Evolutionary conservation across 495 filamentous ascomycete species (phyloP), one percentile per base, ranked within the genome.

Genomic region (Penicillium pancosmium): DNA sequence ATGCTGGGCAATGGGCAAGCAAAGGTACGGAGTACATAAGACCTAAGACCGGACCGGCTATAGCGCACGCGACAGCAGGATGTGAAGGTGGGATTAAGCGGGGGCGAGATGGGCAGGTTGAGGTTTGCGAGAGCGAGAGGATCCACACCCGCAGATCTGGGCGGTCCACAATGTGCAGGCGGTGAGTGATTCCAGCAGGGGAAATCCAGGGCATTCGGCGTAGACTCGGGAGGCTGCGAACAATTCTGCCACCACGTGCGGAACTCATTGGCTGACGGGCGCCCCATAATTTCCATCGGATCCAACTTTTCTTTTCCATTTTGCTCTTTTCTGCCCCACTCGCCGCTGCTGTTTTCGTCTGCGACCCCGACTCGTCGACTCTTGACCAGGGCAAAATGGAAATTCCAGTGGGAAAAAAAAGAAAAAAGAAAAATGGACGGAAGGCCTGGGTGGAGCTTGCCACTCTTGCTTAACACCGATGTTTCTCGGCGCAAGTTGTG

Each of bases 391-490:
- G 35, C 31, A 52, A 18, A 44, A 18, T 16, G 16, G 15, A 31
- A 48, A 48, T 9, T 23, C 23, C 23, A 4, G 2, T 21, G 10
- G 21, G 9, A 27, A 23, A 27, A 48, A 27, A 18, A 27, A 27
- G 23, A 27, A 27, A n/a, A 13, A 48, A 4, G 11, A 47, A 23
- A 47, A 47, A 40, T n/a, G 3, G 23, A 23, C 1, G 23, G n/a
- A 8, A 33, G 43, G 3, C 25, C 23, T 49, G 13, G 21, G 40
- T 59, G 64, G 65, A 61, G 56, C 47, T 60, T 55, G 62, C 58
- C 62, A 67, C 58, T 59, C 40, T 62, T 62, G 68, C 65, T 69
- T 68, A 72, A 68, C 68, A 72, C 53, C 61, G 56, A 41, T 35
- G 59, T 43, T 50, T 62, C 55, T 66, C 66, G 48, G 56, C 18